Conservation (phyloP, 768 basidiomycete species). For the Asterophora lycoperdoides region DNA sequence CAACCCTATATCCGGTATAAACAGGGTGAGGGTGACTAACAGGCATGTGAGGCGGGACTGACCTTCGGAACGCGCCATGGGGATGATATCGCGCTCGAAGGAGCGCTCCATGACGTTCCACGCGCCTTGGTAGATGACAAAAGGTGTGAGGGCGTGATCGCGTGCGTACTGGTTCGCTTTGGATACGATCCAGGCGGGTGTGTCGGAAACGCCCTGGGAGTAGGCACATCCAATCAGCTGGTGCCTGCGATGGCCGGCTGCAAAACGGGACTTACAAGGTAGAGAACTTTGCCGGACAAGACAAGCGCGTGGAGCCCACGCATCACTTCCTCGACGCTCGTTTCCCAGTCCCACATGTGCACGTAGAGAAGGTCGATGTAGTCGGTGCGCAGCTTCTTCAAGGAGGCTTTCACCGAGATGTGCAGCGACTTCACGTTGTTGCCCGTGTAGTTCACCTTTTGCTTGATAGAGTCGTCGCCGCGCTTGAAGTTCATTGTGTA, state of each 20-base stretch:
- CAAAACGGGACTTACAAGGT: slow-evolving; percentile 25
- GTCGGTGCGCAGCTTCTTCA: slow-evolving; percentile 42
- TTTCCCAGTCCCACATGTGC: slow-evolving; percentile 51
- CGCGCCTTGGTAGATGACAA: slow-evolving; percentile 9
- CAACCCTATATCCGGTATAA: slow-evolving; percentile 23
- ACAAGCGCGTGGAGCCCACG: slow-evolving; percentile 49
- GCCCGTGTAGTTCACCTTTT: slow-evolving; percentile 41
- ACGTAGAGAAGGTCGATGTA: slow-evolving; percentile 47
- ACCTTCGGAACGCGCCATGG: slow-evolving; percentile 14
- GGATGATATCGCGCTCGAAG: slow-evolving; percentile 15
- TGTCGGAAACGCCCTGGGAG: slow-evolving; percentile 30
- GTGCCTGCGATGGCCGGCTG: no score
- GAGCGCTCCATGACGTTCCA: slow-evolving; percentile 14
- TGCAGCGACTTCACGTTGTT: slow-evolving; percentile 45
- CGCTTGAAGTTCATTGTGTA: slow-evolving; percentile 29
- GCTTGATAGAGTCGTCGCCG: slow-evolving; percentile 19
- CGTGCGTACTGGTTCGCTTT: slow-evolving; percentile 45
- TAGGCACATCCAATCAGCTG: no score
- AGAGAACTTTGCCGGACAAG: slow-evolving; percentile 46
- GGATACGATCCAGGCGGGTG: slow-evolving; percentile 42
- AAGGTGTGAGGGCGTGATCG: slow-evolving; percentile 23
- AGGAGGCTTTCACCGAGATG: slow-evolving; percentile 36
- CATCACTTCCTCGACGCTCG: slow-evolving; percentile 55
- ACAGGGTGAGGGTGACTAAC: slow-evolving; percentile 29
- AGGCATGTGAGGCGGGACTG: background rate